Conservation (phyloP, 2,329 filamentous ascomycete genomes). For the Aspergillus hortae region DNA sequence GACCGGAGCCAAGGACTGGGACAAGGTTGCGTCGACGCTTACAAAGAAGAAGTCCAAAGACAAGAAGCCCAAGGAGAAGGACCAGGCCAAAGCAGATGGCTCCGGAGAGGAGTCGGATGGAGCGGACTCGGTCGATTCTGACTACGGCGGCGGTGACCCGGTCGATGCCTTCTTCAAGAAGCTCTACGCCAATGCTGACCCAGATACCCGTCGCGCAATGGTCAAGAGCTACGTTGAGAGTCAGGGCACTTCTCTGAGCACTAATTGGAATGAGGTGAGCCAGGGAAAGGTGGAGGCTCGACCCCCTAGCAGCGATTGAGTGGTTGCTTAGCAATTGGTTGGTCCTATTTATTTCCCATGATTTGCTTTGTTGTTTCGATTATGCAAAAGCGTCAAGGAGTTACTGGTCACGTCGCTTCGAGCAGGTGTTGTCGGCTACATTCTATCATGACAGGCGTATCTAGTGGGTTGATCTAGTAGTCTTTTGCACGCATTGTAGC, state of each 20-base stretch:
- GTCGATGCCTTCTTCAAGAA: conserved; percentile 87
- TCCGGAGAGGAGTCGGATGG: conserved; percentile 55
- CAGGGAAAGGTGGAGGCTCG: conserved; percentile 61
- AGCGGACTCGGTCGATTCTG: conserved; percentile 40
- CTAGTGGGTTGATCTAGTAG: neutral
- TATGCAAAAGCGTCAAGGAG: neutral
- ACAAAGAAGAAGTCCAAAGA: conserved; percentile 35
- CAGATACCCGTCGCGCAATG: conserved; percentile 87
- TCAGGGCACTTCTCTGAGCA: conserved; percentile 87
- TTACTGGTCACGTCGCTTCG: neutral
- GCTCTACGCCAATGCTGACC: conserved; percentile 71
- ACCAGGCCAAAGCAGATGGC: conserved; percentile 26
- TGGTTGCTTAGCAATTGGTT: neutral
- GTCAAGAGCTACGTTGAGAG: conserved; percentile 96
- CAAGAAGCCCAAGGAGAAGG: conserved; percentile 28
- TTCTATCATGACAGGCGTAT: neutral
- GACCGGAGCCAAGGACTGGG: conserved; percentile 85
- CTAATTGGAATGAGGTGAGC: conserved; percentile 82
- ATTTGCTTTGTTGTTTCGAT: neutral
- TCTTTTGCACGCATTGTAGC: no score
- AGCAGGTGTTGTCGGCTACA: neutral
- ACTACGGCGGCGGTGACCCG: conserved; percentile 55
- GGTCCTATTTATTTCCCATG: neutral
- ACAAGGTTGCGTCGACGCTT: conserved; percentile 62
- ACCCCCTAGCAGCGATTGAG: conserved; percentile 21